Conservation (phyloP, 768 basidiomycete species). For the Hypholoma fasciculare region DNA sequence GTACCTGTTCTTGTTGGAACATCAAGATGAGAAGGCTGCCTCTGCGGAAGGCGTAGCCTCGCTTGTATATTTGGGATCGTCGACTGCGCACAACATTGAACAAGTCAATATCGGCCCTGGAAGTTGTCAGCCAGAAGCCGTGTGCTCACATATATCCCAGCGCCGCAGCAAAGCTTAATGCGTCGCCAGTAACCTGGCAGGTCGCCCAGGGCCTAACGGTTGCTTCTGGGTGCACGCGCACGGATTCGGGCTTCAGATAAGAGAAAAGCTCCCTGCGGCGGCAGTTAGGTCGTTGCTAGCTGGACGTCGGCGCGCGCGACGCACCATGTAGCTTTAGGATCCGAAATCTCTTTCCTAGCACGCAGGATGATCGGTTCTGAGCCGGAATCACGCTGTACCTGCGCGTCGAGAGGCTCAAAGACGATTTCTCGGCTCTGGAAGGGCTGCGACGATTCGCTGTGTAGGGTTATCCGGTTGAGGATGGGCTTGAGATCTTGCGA, state of each 20-base stretch:
- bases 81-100: slow-evolving; percentile 32
- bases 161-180: slow-evolving; percentile 76
- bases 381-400: slow-evolving; percentile 57
- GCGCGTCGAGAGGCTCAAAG: slow-evolving; percentile 78
- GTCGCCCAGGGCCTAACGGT: slow-evolving; percentile 87
- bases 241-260: slow-evolving; percentile 83
- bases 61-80: slow-evolving; percentile 78
- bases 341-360: slow-evolving; percentile 73
- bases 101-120: slow-evolving; percentile 5
- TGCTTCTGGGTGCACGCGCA: slow-evolving; percentile 80
- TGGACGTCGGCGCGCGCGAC: slow-evolving; percentile 14
- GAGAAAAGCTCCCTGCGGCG: slow-evolving; percentile 69
- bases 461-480: slow-evolving; percentile 79
- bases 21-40: slow-evolving; percentile 74
- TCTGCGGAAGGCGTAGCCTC: slow-evolving; percentile 74
- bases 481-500: slow-evolving; percentile 73
- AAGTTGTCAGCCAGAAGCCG: not conserved
- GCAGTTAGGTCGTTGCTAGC: not conserved
- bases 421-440: slow-evolving; percentile 78
- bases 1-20: slow-evolving; percentile 84
- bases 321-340: slow-evolving; percentile 65
- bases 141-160: slow-evolving; percentile 69
- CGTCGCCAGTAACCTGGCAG: slow-evolving; percentile 77
- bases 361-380: slow-evolving; percentile 69
- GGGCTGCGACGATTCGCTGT: slow-evolving; percentile 72